Percentiles rank a stretch among this genome's conserved stretches.
These are phyloP conservation scores for Arthrobotrys sphaeroides DNA, from an alignment of 2,329 filamentous ascomycete species.

Conservation along the genomic window DNA sequence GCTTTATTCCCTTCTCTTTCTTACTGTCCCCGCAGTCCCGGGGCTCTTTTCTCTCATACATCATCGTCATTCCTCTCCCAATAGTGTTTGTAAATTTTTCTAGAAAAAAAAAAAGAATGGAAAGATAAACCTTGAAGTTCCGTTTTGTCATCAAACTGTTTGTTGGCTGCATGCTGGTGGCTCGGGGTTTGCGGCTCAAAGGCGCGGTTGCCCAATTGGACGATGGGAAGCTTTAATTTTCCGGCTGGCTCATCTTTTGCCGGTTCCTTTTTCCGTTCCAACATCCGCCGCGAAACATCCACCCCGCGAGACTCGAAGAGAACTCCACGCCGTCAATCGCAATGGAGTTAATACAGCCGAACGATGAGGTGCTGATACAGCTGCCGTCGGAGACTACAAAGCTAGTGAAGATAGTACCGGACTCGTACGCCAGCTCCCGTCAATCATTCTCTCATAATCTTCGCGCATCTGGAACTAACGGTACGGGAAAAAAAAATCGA, in stretches of 20 bases:
- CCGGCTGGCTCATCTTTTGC: background rate
- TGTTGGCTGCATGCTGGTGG: background rate
- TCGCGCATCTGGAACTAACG: conserved; percentile 5
- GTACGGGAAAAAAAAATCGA: conserved; percentile 53
- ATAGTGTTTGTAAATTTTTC: conserved; percentile 12
- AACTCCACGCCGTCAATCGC: conserved; percentile 33
- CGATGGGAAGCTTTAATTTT: conserved; percentile 4
- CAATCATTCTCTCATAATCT: conserved; percentile 41
- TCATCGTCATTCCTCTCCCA: background rate
- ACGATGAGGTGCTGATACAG: conserved; percentile 67
- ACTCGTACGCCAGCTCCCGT: conserved; percentile 68
- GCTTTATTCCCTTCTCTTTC: conserved; percentile 4
- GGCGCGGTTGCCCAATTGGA: background rate
- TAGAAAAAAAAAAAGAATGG: conserved; percentile 7
- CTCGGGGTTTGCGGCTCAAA: conserved; percentile 31
- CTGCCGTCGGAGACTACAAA: conserved; percentile 70
- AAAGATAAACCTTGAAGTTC: background rate
- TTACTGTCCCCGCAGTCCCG: background rate
- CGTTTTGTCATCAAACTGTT: background rate
- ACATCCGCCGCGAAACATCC: conserved; percentile 16
- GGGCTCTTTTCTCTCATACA: background rate
- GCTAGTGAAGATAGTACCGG: conserved; percentile 69
- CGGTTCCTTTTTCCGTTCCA: background rate
- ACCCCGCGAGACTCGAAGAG: background rate
- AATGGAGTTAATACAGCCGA: conserved; percentile 65